Conservation (phyloP, 2,329 filamentous ascomycete species). For the Didymosphaeria variabile region DNA sequence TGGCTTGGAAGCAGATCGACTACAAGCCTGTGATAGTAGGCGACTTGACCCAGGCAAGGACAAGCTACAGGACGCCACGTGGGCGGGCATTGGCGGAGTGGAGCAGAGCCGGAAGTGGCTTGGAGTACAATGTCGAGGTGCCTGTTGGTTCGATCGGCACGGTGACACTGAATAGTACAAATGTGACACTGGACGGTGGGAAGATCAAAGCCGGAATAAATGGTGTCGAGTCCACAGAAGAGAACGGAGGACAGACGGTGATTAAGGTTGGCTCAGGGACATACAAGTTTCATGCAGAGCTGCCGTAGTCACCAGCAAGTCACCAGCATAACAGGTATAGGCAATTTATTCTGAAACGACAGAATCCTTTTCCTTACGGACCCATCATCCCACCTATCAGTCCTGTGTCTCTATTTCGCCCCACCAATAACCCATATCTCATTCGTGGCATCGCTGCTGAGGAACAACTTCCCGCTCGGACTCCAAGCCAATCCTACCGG, state of each 20-base stretch:
- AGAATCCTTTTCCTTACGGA: neutral
- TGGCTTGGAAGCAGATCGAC: no score
- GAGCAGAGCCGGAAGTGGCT: no score
- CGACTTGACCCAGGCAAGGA: no score
- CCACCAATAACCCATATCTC: constrained; percentile 32
- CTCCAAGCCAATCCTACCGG: constrained; percentile 30
- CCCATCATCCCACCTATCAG: neutral
- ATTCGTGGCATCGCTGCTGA: constrained; percentile 31
- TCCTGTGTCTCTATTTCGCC: neutral
- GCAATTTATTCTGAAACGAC: neutral
- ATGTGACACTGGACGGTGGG: neutral
- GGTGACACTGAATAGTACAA: no score
- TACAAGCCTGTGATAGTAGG: no score
- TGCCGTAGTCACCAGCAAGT: neutral
- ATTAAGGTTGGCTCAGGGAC: neutral
- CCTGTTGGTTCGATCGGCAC: no score
- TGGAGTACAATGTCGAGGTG: no score
- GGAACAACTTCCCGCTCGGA: constrained; percentile 28
- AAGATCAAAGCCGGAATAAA: neutral
- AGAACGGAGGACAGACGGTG: neutral
- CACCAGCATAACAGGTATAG: neutral
- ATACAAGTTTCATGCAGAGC: neutral
- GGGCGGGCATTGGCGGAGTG: no score
- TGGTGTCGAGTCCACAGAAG: neutral
- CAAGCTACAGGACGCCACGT: no score